Evolutionary conservation across 768 basidiomycete genomes (phyloP), one percentile per base, ranked within the genome.

Genomic region (Lactifluus volemus): DNA sequence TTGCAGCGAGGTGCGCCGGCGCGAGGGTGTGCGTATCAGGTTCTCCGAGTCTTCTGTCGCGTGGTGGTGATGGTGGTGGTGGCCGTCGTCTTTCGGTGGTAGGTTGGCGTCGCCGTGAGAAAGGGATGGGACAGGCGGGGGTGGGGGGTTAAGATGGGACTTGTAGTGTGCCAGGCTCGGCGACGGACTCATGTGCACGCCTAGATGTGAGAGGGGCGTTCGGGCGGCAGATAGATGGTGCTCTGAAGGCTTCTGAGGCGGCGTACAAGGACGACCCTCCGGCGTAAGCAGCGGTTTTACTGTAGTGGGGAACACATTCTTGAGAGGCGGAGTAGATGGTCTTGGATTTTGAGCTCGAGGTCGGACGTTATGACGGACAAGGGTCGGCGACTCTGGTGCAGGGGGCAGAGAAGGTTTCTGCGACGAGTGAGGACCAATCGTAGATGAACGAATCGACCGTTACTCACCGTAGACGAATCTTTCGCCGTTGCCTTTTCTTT

Each of bases 191-290:
- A 85, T 85, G 65, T 85, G 82, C 39, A 86, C 68, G 42, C 84
- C 86, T 65, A 78, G 81, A 68, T 86, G 84, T 0, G 85, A 86
- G 7, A 88, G 70, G 0, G 86, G 86, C 1, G 86, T 88, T n/a
- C 79, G 79, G 19, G 76, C 71, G 0, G 85, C 81, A 1, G 86
- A 86, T 17, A 86, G 73, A 25, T 78, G 76, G 50, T 74, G 69
- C 50, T 68, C 69, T 41, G 42, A 65, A 59, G 29, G 63, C 64
- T 63, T 63, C 29, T 66, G 58, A 11, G 76, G 71, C 19, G 77
- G 78, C 0, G 78, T 77, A 38, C 64, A 70, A n/a, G 77, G 74
- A 21, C 74, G 71, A 29, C 69, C 65, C 12, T 81, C 80, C 11
- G 76, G 73, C 0, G 75, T 72, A 17, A 59, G 49, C n/a, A 65